Evolutionary conservation across 2,329 filamentous ascomycete genomes (phyloP).

Genomic region (Pyrenophora tritici-repentis): DNA sequence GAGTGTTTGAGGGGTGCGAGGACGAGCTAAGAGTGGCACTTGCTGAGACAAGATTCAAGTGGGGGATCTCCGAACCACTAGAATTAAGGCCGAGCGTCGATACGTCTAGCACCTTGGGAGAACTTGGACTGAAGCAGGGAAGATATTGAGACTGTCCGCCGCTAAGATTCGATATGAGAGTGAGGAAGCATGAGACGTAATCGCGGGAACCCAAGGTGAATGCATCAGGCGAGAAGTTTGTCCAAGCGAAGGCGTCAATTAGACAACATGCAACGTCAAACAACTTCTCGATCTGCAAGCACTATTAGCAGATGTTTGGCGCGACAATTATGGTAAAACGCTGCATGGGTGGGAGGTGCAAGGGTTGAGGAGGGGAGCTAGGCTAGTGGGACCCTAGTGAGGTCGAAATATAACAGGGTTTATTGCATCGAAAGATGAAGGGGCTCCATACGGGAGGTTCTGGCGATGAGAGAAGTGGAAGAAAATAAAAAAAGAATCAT

Average conservation of each 20-base stretch:
- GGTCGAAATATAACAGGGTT: constrained; percentile 30
- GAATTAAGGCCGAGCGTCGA: constrained; percentile 35
- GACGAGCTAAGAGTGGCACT: constrained; percentile 34
- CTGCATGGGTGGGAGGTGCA: constrained; percentile 15
- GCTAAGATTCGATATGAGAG: constrained; percentile 71
- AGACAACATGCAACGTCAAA: constrained; percentile 76
- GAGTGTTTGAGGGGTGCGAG: constrained; percentile 39
- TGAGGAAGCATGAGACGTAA: constrained; percentile 70
- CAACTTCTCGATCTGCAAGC: constrained; percentile 72
- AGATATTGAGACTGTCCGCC: constrained; percentile 77
- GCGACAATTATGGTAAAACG: constrained; percentile 23
- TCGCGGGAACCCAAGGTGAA: constrained; percentile 68
- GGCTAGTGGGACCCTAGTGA: constrained; percentile 28
- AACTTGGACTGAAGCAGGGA: constrained; percentile 77
- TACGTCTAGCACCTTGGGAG: constrained; percentile 30
- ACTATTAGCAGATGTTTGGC: constrained; percentile 31
- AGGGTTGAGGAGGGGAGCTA: constrained; percentile 20
- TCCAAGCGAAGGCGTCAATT: constrained; percentile 71
- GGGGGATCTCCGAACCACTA: constrained; percentile 30
- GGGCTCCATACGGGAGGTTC: constrained; percentile 16
- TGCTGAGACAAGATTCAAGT: constrained; percentile 36
- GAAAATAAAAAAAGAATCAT: constrained; percentile 12
- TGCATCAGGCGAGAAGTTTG: constrained; percentile 58
- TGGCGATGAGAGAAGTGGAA: constrained; percentile 12
- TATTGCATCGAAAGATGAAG: constrained; percentile 20